Base-by-base conservation (phyloP, 2,329 filamentous ascomycete genomes). In the Colletotrichum neosansevieriae region DNA sequence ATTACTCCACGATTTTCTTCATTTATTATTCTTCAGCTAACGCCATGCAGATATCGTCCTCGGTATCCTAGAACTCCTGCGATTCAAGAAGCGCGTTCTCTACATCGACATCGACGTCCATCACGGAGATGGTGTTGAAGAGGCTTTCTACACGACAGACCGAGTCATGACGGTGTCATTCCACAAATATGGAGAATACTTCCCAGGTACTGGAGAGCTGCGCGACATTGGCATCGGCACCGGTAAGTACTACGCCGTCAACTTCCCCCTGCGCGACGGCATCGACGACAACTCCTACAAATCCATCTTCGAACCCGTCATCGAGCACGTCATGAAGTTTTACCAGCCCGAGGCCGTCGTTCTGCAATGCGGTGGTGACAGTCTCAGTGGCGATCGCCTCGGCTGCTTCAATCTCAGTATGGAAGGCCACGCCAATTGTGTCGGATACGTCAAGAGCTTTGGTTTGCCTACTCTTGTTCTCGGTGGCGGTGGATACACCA, bases 361-460 rank as follows among this genome's bases (percentile, higher is more conserved):
- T 5, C 86, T 99, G 3, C 96, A 99, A 79, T 99, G 96, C 76
- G 96, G 96, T 63, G 95, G 95, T 56, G 96, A 99, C 82, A 97
- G 92, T 75, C 86, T 99, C 15, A 97, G 94, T 32, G 95, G 96
- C 54, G 96, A 99, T 79, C 90, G 96, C 40, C 87, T 99, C 0
- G 96, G 96, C 59, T 97, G 94, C 79, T 99, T 99, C 86, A 99
- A 98, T 78, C 86, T 99, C 70, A 98, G 97, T 80, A 98, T 99
- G 88, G 91, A 91, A 74, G 95, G 95, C 4, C 96, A 99, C 78
- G 94, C 95, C 72, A 94, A 94, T 79, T 99, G 96, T 78, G 94
- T 98, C 73, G 91, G 91, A 72, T 98, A 92, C 74, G 93, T 97
- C 73, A 98, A 97, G 81, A 91, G 88, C 70, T 94, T 95, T 77